Conservation (phyloP, 179 eudicot genomes). For the Camellia oleifera region DNA sequence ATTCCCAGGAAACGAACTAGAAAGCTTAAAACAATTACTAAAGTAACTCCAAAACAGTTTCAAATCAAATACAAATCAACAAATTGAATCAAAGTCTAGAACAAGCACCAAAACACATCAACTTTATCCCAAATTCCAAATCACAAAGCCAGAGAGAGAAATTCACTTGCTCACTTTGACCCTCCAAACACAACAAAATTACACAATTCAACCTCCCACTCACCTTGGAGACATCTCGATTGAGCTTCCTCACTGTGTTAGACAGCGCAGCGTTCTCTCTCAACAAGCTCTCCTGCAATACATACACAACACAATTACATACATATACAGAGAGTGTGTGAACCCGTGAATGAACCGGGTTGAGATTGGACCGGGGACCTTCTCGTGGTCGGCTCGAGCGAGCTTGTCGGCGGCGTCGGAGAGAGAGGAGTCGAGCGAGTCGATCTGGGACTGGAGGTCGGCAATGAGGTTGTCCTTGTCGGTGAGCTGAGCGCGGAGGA, state of each 20-base stretch:
- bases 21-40: neutral
- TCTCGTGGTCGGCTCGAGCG: constrained; percentile 41
- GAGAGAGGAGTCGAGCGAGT: constrained; percentile 58
- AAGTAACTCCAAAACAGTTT: neutral
- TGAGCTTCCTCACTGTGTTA: constrained; percentile 76
- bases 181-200: neutral
- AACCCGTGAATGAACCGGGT: neutral
- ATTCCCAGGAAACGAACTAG: too few species aligned
- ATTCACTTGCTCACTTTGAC: neutral
- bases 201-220: neutral
- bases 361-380: constrained; percentile 22
- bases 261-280: constrained; percentile 64
- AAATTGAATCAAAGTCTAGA: too few species aligned
- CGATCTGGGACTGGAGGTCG: constrained; percentile 56
- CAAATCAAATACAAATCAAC: too few species aligned
- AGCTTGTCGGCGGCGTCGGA: constrained; percentile 51
- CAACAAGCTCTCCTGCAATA: constrained; percentile 61
- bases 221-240: constrained; percentile 90
- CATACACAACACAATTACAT: neutral
- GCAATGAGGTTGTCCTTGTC: constrained; percentile 53
- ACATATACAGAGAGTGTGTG: neutral
- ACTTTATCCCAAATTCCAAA: neutral
- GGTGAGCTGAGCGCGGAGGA: constrained; percentile 45
- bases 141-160: neutral
- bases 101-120: neutral